These are phyloP conservation scores for Phymatotrichopsis omnivora DNA, from an alignment of 2,329 filamentous ascomycete genomes.

Conservation along the genomic window DNA sequence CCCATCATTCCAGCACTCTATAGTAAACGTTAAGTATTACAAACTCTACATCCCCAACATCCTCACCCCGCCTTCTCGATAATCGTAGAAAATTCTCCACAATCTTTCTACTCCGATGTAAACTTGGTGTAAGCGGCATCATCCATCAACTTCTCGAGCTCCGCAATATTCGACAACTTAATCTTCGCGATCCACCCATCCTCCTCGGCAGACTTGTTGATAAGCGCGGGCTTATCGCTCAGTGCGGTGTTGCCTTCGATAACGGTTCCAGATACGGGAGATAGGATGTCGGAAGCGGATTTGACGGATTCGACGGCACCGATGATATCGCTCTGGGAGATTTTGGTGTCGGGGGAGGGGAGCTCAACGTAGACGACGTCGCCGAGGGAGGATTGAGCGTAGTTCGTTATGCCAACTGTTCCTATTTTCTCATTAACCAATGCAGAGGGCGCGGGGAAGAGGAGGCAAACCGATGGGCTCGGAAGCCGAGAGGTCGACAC, in stretches of 20 bases:
- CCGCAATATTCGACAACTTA: constrained; percentile 57
- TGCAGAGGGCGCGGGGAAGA: constrained; percentile 3
- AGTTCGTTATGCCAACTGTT: constrained; percentile 74
- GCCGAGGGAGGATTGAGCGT: constrained; percentile 83
- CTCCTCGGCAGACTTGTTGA: constrained; percentile 85
- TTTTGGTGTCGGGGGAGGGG: constrained; percentile 57
- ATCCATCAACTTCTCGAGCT: constrained; percentile 69
- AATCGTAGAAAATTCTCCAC: no score
- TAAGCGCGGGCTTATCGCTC: constrained; percentile 72
- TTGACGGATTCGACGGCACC: constrained; percentile 98
- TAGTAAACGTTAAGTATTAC: no score
- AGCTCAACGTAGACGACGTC: constrained; percentile 98
- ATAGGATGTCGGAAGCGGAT: constrained; percentile 93
- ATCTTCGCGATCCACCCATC: constrained; percentile 90
- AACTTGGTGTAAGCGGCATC: no score
- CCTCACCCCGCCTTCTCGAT: no score
- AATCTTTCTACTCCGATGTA: no score
- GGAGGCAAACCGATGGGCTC: constrained; percentile 19
- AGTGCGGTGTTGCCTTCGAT: constrained; percentile 62
- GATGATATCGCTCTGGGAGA: constrained; percentile 69
- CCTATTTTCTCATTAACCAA: constrained; percentile 36
- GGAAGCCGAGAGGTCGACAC: constrained; percentile 50
- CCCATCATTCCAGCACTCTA: no score
- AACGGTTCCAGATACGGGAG: constrained; percentile 70
- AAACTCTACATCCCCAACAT: no score